Evolutionary conservation across 2,329 filamentous ascomycete genomes (phyloP).

Genomic region (Scolecobasidium constrictum): DNA sequence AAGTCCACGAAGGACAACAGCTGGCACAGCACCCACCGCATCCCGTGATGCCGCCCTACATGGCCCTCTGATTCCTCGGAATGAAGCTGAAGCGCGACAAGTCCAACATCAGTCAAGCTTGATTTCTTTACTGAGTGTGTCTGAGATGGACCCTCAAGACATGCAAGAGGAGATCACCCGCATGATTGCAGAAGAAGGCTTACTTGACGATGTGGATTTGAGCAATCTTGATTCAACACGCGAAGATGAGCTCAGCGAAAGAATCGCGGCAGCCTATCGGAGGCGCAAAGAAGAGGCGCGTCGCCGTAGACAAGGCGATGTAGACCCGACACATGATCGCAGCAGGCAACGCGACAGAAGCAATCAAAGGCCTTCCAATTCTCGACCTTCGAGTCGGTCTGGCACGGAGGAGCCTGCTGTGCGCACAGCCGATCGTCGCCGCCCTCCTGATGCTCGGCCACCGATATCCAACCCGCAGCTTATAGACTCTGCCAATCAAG

Average conservation of each 20-base stretch:
- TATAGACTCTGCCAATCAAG: slow-evolving; percentile 29
- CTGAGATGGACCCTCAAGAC: slow-evolving; percentile 64
- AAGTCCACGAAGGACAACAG: slow-evolving; percentile 15
- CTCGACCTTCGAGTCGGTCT: not conserved
- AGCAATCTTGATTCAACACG: slow-evolving; percentile 75
- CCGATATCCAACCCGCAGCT: slow-evolving; percentile 37
- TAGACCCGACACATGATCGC: not conserved
- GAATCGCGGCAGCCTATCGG: slow-evolving; percentile 80
- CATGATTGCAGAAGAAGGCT: slow-evolving; percentile 77
- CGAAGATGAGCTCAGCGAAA: slow-evolving; percentile 82
- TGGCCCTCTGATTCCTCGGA: slow-evolving; percentile 11
- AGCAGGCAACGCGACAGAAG: slow-evolving; percentile 1
- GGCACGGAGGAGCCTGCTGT: not conserved
- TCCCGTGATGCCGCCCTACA: slow-evolving; percentile 20
- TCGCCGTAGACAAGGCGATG: slow-evolving; percentile 2
- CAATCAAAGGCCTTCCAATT: not conserved
- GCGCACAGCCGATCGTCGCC: not conserved
- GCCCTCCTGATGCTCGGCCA: slow-evolving; percentile 17
- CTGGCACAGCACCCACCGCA: slow-evolving; percentile 12
- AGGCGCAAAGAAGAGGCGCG: slow-evolving; percentile 56
- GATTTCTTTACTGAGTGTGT: slow-evolving; percentile 70
- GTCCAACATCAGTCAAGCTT: slow-evolving; percentile 87
- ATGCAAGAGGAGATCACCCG: slow-evolving; percentile 82
- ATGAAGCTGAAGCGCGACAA: slow-evolving; percentile 34
- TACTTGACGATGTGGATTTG: slow-evolving; percentile 79